Evolutionary conservation across 129 eudicot genomes (phyloP).

Genomic region (Escallonia rubra): DNA sequence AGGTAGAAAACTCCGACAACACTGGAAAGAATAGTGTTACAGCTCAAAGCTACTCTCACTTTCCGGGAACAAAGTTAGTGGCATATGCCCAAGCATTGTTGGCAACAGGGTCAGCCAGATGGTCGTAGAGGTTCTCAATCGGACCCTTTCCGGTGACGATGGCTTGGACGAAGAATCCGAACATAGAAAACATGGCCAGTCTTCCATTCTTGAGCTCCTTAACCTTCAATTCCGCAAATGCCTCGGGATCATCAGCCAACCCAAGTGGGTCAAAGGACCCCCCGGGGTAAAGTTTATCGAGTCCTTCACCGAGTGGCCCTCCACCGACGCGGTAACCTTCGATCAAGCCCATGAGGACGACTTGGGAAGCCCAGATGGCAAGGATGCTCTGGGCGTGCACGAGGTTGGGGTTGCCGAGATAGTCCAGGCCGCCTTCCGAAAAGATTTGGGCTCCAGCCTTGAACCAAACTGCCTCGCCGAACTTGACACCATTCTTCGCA

Average conservation of each 20-base stretch:
- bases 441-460: constrained; percentile 67
- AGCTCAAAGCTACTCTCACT: constrained; percentile 17
- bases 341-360: constrained; percentile 52
- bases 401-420: constrained; percentile 63
- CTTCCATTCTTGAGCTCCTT: constrained; percentile 66
- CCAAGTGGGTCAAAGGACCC: constrained; percentile 71
- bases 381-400: constrained; percentile 67
- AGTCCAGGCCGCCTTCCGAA: constrained; percentile 63
- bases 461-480: constrained; percentile 74
- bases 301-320: constrained; percentile 66
- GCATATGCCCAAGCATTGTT: constrained; percentile 76
- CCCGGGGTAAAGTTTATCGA: constrained; percentile 52
- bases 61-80: constrained; percentile 68
- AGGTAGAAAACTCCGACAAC: background rate
- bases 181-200: constrained; percentile 64
- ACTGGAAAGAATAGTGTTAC: background rate
- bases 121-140: constrained; percentile 58
- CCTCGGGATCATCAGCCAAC: constrained; percentile 56
- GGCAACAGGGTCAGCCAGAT: constrained; percentile 51
- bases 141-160: constrained; percentile 73
- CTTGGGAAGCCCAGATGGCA: constrained; percentile 68
- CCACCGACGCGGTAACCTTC: constrained; percentile 62
- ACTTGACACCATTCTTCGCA: constrained; percentile 46
- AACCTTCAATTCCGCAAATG: constrained; percentile 65
- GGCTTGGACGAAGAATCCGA: constrained; percentile 69